phyloP scores from a whole-genome alignment of 176 grass and related monocot genomes.

The Aegilops speltoides region DNA sequence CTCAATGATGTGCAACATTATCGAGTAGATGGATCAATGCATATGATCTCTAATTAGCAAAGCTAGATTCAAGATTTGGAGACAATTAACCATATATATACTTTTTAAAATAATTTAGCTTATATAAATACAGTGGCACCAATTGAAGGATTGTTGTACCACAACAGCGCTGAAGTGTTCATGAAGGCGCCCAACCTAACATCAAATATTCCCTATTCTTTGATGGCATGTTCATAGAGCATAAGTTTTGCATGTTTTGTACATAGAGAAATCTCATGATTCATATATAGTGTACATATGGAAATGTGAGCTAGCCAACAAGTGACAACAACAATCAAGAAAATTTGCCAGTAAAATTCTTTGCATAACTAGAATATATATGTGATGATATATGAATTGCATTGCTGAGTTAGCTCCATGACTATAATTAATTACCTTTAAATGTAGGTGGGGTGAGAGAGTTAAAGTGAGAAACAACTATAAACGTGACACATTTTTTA shows the following conservation, averaged over 20 bases:
- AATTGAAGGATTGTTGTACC: too few relatives aligned
- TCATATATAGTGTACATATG: background rate
- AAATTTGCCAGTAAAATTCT: background rate
- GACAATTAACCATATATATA: too few relatives aligned
- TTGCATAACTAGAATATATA: background rate
- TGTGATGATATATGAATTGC: background rate
- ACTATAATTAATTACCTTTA: too few relatives aligned
- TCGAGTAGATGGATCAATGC: too few relatives aligned
- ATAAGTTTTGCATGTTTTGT: background rate
- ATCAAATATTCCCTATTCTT: background rate
- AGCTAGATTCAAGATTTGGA: too few relatives aligned
- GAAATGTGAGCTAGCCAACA: background rate
- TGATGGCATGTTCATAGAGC: background rate
- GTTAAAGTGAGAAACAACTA: background rate
- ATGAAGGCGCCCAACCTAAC: background rate
- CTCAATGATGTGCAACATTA: too few relatives aligned
- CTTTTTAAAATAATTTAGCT: too few relatives aligned
- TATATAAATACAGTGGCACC: too few relatives aligned
- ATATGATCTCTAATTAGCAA: too few relatives aligned
- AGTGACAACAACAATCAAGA: background rate
- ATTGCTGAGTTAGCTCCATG: background rate
- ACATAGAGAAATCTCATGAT: background rate
- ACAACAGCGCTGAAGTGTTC: background rate
- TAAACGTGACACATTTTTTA: background rate
- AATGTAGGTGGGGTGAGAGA: background rate